These are phyloP conservation scores for Colletotrichum graminicola DNA, from an alignment of 2,329 filamentous ascomycete genomes.

Conservation along the genomic window DNA sequence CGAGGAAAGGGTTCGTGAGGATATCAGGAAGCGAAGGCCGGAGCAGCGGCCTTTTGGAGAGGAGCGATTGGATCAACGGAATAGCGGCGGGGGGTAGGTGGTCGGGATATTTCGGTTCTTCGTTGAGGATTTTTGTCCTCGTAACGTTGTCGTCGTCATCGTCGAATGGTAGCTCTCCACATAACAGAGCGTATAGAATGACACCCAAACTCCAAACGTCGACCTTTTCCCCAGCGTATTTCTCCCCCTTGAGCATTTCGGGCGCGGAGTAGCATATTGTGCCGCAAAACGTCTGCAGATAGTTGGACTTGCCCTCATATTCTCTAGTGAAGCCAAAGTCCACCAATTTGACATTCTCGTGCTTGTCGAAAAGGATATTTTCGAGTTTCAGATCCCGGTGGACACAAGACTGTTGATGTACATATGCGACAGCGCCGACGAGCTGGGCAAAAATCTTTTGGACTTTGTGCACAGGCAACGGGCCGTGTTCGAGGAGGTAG, in stretches of 20 bases:
- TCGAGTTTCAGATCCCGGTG: constrained; percentile 97
- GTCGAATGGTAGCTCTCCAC: constrained; percentile 92
- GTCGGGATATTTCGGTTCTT: constrained; percentile 88
- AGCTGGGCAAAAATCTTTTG: constrained; percentile 97
- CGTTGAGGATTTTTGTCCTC: constrained; percentile 83
- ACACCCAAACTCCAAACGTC: constrained; percentile 95
- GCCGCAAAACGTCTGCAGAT: constrained; percentile 96
- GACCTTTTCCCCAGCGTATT: constrained; percentile 97
- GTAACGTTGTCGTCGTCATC: constrained; percentile 94
- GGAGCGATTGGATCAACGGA: constrained; percentile 79
- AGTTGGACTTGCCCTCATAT: constrained; percentile 94
- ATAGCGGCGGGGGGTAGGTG: constrained; percentile 83
- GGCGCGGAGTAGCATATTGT: constrained; percentile 98
- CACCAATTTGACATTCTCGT: constrained; percentile 97
- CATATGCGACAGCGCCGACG: constrained; percentile 93
- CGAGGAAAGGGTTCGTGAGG: constrained; percentile 86
- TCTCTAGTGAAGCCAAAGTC: constrained; percentile 99
- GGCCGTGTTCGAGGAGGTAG: constrained; percentile 88
- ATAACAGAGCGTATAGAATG: constrained; percentile 85
- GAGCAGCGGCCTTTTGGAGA: constrained; percentile 90
- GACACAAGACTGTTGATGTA: constrained; percentile 94
- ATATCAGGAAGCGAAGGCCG: constrained; percentile 88
- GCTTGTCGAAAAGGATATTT: constrained; percentile 94
- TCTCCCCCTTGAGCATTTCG: constrained; percentile 98
- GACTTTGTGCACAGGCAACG: constrained; percentile 85